A percentile compares a stretch with the other conserved stretches of the same genome.
Conservation (phyloP, 139 green algal species). For the Edaphochlamys debaryana region DNA sequence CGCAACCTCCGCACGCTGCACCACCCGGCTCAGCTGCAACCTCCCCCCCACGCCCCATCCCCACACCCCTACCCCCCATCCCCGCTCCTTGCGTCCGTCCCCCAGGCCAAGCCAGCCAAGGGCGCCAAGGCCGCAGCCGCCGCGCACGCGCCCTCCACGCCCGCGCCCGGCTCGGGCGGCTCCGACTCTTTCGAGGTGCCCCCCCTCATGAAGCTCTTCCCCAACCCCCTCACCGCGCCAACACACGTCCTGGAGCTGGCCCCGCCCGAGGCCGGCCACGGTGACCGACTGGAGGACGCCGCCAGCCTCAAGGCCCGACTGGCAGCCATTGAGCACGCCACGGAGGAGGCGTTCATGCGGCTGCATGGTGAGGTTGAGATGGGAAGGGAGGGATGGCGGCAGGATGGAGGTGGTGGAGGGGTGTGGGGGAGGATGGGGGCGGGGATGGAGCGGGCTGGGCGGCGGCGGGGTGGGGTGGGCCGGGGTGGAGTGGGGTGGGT, state of each 20-base stretch:
- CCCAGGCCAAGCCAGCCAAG: background rate
- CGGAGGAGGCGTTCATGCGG: constrained; percentile 40
- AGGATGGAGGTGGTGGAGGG: too few relatives aligned
- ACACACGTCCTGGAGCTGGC: constrained; percentile 48
- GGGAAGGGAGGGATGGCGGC: background rate
- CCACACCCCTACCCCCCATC: too few relatives aligned
- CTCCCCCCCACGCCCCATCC: too few relatives aligned
- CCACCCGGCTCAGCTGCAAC: too few relatives aligned
- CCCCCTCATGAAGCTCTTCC: constrained; percentile 26
- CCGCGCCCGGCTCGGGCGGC: background rate
- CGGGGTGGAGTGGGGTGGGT: too few relatives aligned
- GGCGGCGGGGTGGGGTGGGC: too few relatives aligned
- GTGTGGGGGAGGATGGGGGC: too few relatives aligned
- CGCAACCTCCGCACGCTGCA: too few relatives aligned
- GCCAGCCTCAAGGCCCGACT: constrained; percentile 41
- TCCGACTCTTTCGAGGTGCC: constrained; percentile 28
- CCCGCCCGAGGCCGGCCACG: too few relatives aligned
- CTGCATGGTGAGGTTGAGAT: background rate
- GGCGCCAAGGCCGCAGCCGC: background rate
- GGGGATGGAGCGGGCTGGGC: too few relatives aligned
- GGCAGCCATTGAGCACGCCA: constrained; percentile 43
- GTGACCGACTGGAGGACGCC: constrained; percentile 10
- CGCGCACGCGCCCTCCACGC: background rate
- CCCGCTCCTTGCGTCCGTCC: too few relatives aligned
- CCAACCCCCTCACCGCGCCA: constrained; percentile 25